These are phyloP conservation scores for Pterocarpus macrocarpus DNA, from an alignment of 306 rosid species.

Conservation along the genomic window DNA sequence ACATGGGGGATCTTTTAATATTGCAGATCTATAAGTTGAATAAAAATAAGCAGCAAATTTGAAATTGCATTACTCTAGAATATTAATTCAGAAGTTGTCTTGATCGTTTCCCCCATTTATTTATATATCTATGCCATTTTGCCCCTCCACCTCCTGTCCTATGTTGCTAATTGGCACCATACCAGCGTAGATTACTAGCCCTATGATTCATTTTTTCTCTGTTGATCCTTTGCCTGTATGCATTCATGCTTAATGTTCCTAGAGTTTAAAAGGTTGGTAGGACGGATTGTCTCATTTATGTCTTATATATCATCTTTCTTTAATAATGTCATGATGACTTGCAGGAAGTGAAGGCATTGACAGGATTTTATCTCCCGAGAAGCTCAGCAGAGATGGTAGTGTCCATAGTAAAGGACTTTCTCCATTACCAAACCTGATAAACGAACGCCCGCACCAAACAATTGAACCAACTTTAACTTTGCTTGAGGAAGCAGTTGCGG, in stretches of 20 bases:
- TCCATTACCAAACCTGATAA: slow-evolving; percentile 47
- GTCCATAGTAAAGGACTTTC: slow-evolving; percentile 45
- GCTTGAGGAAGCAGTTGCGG: slow-evolving; percentile 72
- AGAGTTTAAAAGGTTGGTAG: too few relatives aligned
- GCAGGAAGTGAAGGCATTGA: slow-evolving; percentile 89
- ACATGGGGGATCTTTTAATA: neutral
- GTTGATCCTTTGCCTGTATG: too few relatives aligned
- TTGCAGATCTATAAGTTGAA: neutral
- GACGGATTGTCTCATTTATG: neutral
- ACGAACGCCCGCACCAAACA: slow-evolving; percentile 53
- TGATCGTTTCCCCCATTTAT: neutral
- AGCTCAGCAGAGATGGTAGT: slow-evolving; percentile 59
- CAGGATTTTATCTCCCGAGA: slow-evolving; percentile 71
- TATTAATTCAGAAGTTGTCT: neutral
- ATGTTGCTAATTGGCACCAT: too few relatives aligned
- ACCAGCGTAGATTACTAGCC: too few relatives aligned
- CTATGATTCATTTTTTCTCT: too few relatives aligned
- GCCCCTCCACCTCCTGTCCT: too few relatives aligned
- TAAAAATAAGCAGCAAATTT: neutral
- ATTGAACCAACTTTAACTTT: slow-evolving; percentile 67
- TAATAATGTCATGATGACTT: slow-evolving; percentile 40
- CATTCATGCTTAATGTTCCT: too few relatives aligned
- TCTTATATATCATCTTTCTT: neutral
- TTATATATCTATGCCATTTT: neutral
- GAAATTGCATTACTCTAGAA: neutral